Evolutionary conservation across 352 stramenopile species (phyloP), one percentile per base, ranked within the genome.

Genomic region (Phytophthora nicotianae): DNA sequence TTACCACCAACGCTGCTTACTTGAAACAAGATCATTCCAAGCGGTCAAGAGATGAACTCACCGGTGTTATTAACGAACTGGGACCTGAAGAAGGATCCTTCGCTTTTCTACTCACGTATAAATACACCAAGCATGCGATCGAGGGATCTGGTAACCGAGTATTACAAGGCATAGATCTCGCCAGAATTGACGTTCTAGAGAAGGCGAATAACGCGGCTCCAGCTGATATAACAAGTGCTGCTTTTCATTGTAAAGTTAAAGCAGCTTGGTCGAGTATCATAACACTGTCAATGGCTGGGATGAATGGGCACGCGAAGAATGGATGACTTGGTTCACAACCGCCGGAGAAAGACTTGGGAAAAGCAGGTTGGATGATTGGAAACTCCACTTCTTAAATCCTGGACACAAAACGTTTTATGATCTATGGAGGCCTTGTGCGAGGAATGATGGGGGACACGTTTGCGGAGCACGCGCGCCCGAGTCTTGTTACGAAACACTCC

Each of bases 101-200:
- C 32, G 32, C 32, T n/a, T 13, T 38, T 38, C 32, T 38, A 1
- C 13, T n/a, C 32, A 38, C 13, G 32, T 13, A 38, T n/a, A 38
- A 38, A 38, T 38, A 9, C 32, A 38, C 32, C 37, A 43, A 43
- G 37, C 37, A 43, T 43, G 37, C 37, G 37, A 6, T 43, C n/a
- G 14, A 43, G n/a, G n/a, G 16, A 41, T 20, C 37, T 43, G 16
- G 35, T 20, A 41, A 4, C 16, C 35, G 14, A 4, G 16, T 20
- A 41, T 20, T 41, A 41, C 35, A 43, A 43, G 37, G n/a, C 16
- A 43, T 16, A 1, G 37, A 21, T 43, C 37, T 43, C 16, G 14
- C n/a, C 37, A 43, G 37, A n/a, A 23, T 43, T 43, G 16, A 5
- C 21, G 4, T 21, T 23, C 37, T 43, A 21, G 7, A 41, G 35